Percentiles rank a stretch among this genome's conserved stretches.
Conservation (phyloP, 2,329 filamentous ascomycete genomes). For the Aspergillus fructus region DNA sequence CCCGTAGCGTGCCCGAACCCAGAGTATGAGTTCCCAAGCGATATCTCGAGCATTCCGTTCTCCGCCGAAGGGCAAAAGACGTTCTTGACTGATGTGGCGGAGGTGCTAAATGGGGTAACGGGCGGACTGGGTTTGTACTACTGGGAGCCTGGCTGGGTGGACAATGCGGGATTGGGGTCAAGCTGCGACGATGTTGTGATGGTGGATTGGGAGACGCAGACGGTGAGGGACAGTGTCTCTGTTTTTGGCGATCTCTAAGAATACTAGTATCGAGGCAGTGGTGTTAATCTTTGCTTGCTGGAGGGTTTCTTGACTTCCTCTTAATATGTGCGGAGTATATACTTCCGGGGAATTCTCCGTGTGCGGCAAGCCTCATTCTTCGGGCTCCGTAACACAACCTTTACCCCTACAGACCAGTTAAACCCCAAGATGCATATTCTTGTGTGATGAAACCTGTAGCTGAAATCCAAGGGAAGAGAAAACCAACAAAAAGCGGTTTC, state of each 20-base stretch:
- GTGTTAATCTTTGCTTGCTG: neutral
- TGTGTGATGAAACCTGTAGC: slow-evolving; percentile 1
- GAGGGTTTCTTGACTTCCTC: too few relatives aligned
- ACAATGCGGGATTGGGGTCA: slow-evolving; percentile 64
- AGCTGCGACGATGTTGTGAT: slow-evolving; percentile 65
- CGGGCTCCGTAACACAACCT: neutral
- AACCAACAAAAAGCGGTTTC: neutral
- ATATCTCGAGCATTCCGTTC: slow-evolving; percentile 61
- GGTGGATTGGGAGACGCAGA: slow-evolving; percentile 54
- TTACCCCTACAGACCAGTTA: neutral
- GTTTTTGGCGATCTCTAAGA: slow-evolving; percentile 54
- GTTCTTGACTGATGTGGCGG: slow-evolving; percentile 62
- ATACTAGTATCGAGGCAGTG: neutral
- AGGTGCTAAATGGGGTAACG: slow-evolving; percentile 51
- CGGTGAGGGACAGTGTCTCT: slow-evolving; percentile 56
- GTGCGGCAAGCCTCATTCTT: too few relatives aligned
- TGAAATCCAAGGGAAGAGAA: neutral
- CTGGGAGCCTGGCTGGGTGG: slow-evolving; percentile 72
- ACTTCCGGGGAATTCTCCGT: neutral
- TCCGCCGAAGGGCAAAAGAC: slow-evolving; percentile 61
- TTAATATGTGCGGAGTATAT: neutral
- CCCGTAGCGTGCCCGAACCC: slow-evolving; percentile 63
- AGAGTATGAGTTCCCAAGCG: slow-evolving; percentile 58
- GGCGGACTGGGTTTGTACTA: slow-evolving; percentile 66
- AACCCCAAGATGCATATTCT: neutral